Evolutionary conservation across 1,284 basidiomycete genomes (phyloP), one percentile per base, ranked within the genome.

Genomic region (Cronartium quercuum): DNA sequence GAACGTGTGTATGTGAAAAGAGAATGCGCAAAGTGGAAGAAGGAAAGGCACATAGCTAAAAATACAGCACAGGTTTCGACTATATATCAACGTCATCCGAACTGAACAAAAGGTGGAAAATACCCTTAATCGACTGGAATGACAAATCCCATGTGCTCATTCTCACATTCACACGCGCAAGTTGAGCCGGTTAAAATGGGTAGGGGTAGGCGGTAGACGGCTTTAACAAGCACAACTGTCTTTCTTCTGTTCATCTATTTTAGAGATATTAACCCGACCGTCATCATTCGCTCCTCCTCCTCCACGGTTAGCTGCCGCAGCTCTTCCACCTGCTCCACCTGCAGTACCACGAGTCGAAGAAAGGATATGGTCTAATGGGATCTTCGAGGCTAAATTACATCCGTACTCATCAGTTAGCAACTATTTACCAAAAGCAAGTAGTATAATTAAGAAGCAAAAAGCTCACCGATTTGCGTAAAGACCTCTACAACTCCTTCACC

Each of bases 401-500:
- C 24, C 66, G 47, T 68, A 66, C 65, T 68, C 21, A 12, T 55
- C 76, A 42, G 66, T 77, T 18, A 78, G 66, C 76, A 76, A 77
- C 37, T 77, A 77, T 24, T 76, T 76, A 77, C 75, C 77, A 18
- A 78, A 63, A 18, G 76, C 77, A 24, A 74, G 70, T 2, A 67
- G 76, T n/a, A n/a, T n/a, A 18, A 77, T 76, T 55, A 76, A 74
- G 4, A 74, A 77, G 34, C 76, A 38, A 0, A 69, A 75, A 37
- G 83, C 89, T 76, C 76, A 94, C 93, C 94, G 80, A 97, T 96
- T 83, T 98, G 96, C 7, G 95, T 98, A 82, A 99, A 99, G 41
- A 98, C 89, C 81, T 98, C 95, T 62, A 94, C 90, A 68, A 99
- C 88, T 62, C 94, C 94, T 79, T 95, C 91, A 51, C 96, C 96